A percentile compares a stretch with the other conserved stretches of the same genome.
These are phyloP conservation scores for Ophiostoma sp. DNA, from an alignment of 2,329 filamentous ascomycete species.

Conservation along the genomic window DNA sequence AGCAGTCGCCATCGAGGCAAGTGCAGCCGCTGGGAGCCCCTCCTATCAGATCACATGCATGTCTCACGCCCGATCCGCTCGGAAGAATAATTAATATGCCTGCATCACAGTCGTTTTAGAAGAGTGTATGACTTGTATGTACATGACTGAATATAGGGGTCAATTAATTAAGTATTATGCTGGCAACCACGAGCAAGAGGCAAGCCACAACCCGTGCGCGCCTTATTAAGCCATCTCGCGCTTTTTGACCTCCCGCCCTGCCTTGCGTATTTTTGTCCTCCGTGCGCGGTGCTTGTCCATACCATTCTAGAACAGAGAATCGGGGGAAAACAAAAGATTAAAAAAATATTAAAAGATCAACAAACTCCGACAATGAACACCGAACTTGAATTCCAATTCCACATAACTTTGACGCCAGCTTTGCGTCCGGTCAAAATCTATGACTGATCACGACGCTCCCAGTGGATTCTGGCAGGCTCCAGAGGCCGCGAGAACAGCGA, in stretches of 20 bases:
- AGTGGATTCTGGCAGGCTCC: constrained; percentile 65
- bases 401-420: neutral
- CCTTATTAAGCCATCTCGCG: no score
- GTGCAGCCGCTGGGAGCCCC: neutral
- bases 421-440: constrained; percentile 17
- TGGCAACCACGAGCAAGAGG: neutral
- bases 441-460: constrained; percentile 59
- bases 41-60: neutral
- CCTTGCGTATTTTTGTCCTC: neutral
- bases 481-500: constrained; percentile 69
- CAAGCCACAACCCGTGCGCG: neutral
- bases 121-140: neutral
- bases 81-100: neutral
- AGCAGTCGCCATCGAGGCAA: neutral
- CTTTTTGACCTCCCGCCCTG: neutral
- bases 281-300: neutral
- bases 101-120: neutral
- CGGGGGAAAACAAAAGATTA: neutral
- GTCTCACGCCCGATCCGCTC: neutral
- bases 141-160: neutral
- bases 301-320: neutral
- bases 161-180: neutral
- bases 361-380: constrained; percentile 1
- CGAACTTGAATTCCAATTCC: neutral
- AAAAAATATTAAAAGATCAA: neutral